Conservation (phyloP, 495 filamentous ascomycete genomes). For the Thozetella sp. region DNA sequence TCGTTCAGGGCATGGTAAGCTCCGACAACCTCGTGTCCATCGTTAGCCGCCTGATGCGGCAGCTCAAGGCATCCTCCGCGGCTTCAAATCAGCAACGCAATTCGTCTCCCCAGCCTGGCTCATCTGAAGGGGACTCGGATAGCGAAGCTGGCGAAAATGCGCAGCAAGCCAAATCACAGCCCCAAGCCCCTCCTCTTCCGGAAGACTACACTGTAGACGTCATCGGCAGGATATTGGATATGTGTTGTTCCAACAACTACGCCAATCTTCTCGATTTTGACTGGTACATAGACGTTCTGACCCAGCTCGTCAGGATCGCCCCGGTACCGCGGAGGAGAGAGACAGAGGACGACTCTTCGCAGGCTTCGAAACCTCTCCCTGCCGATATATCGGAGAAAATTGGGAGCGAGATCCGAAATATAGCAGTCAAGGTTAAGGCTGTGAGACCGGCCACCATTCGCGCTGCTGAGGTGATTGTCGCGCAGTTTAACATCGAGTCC, state of each 20-base stretch:
- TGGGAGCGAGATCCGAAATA: conserved; percentile 81
- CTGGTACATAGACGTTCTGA: conserved; percentile 89
- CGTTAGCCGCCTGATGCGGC: conserved; percentile 82
- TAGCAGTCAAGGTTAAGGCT: conserved; percentile 88
- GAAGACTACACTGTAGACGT: conserved; percentile 82
- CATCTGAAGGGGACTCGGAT: conserved; percentile 52
- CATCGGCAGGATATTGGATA: conserved; percentile 77
- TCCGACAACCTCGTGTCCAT: conserved; percentile 80
- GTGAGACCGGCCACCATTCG: conserved; percentile 75
- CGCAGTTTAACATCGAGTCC: conserved; percentile 41
- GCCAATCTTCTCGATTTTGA: conserved; percentile 85
- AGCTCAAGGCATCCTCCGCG: conserved; percentile 63
- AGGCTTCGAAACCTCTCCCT: conserved; percentile 22
- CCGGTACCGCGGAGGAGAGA: conserved; percentile 45
- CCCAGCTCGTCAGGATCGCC: conserved; percentile 76
- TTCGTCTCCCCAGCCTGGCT: conserved; percentile 26
- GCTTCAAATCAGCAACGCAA: conserved; percentile 28
- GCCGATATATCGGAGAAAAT: conserved; percentile 69
- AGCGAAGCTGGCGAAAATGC: conserved; percentile 52
- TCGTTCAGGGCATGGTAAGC: conserved; percentile 89
- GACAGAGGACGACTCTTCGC: conserved; percentile 39
- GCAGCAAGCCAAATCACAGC: conserved; percentile 28
- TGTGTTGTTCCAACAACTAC: conserved; percentile 93
- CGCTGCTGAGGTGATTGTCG: conserved; percentile 80
- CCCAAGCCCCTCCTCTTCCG: conserved; percentile 58